phyloP scores from a whole-genome alignment of 1,139 yeast species.

The Saccharomyces hybrid region DNA sequence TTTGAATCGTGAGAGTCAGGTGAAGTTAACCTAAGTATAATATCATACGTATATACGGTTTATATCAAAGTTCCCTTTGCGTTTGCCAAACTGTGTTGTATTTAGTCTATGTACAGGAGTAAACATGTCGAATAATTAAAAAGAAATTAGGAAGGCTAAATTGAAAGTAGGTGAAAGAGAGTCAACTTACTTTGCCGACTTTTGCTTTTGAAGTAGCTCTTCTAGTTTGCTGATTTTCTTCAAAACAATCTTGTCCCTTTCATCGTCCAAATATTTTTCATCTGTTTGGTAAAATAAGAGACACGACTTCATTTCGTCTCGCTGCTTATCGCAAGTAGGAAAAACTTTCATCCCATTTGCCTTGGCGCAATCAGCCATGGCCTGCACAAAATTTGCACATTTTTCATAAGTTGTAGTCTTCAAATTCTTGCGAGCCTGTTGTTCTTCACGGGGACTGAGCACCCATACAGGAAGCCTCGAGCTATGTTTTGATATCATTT shows the following conservation, averaged over 20 bases:
- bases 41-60: neutral
- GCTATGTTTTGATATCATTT: constrained; percentile 18
- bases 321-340: constrained; percentile 48
- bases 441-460: constrained; percentile 79
- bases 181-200: constrained; percentile 1
- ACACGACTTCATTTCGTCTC: constrained; percentile 64
- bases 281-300: constrained; percentile 56
- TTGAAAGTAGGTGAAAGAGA: too few relatives aligned
- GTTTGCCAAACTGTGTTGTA: neutral
- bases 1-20: constrained; percentile 4
- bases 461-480: constrained; percentile 67
- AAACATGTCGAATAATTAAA: neutral
- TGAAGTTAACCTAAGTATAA: neutral
- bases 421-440: constrained; percentile 70
- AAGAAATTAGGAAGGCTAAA: neutral
- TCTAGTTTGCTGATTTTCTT: constrained; percentile 41
- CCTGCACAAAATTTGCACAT: constrained; percentile 62
- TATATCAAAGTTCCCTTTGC: neutral
- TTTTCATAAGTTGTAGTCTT: constrained; percentile 62
- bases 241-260: constrained; percentile 56
- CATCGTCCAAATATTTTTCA: constrained; percentile 59
- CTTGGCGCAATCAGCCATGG: constrained; percentile 48
- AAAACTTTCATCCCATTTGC: constrained; percentile 47
- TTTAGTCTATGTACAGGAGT: neutral
- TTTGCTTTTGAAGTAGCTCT: constrained; percentile 14